Conservation (phyloP, 1,284 basidiomycete genomes). For the Papiliotrema flavescens region DNA sequence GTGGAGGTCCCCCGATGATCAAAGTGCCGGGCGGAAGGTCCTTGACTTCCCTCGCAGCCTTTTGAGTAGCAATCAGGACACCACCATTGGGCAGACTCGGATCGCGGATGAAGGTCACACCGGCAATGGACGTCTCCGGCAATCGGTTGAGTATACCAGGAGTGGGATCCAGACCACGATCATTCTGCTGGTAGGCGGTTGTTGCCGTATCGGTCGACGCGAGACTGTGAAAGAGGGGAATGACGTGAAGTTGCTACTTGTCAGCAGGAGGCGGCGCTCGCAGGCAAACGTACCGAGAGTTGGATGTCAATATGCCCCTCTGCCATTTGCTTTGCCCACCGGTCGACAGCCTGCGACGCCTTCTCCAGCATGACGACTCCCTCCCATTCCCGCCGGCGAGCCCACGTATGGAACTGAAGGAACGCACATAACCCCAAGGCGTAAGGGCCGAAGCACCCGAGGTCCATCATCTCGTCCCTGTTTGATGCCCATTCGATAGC, state of each 20-base stretch:
- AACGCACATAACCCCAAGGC: slow-evolving; percentile 16
- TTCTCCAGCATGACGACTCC: slow-evolving; percentile 25
- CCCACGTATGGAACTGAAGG: slow-evolving; percentile 32
- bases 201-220: slow-evolving; percentile 2
- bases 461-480: slow-evolving; percentile 19
- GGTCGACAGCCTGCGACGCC: slow-evolving; percentile 13
- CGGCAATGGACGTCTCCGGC: slow-evolving; percentile 23
- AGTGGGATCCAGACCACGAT: slow-evolving; percentile 29
- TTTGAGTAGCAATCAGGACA: slow-evolving; percentile 24
- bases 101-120: slow-evolving; percentile 28
- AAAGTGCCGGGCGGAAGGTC: slow-evolving; percentile 30
- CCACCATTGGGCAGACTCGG: slow-evolving; percentile 21
- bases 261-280: not conserved
- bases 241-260: slow-evolving; percentile 14
- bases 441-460: slow-evolving; percentile 24
- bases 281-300: slow-evolving; percentile 9
- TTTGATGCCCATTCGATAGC: slow-evolving; percentile 25
- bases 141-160: slow-evolving; percentile 27
- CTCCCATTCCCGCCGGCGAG: slow-evolving; percentile 29
- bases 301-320: slow-evolving; percentile 16
- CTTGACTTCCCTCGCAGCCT: slow-evolving; percentile 28
- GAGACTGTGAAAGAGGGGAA: slow-evolving; percentile 14
- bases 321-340: slow-evolving; percentile 9
- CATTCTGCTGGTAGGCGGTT: slow-evolving; percentile 11
- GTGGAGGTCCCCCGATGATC: slow-evolving; percentile 20